Base-by-base conservation (phyloP, 495 filamentous ascomycete species). In the Glonium stellatum region DNA sequence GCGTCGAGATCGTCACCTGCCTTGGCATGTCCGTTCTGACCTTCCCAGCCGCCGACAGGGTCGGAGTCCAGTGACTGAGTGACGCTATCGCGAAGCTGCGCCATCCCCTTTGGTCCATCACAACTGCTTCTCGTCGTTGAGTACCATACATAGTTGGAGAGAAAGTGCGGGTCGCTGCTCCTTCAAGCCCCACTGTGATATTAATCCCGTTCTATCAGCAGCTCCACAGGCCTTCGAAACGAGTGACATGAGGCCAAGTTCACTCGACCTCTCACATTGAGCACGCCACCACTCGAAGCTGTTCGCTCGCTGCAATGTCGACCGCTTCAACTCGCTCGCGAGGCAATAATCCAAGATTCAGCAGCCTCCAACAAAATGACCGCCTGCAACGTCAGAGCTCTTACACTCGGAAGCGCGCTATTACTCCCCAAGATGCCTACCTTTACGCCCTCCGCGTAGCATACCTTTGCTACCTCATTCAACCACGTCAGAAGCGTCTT, bases 401-500 rank as follows among this genome's bases (percentile, higher is more conserved):
- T 49, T 68, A 72, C 63, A 73, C 75, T 44, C 73, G 61, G 19
- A 77, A 78, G 58, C 77, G 77, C 27, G 72, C 75, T 27, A 72
- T 86, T 52, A 79, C 73, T 63, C 73, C 78, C 60, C 78, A 89
- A 63, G 89, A 96, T 75, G 91, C 89, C 71, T 95, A 91, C 76
- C 86, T 83, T 41, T 95, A 86, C 71, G 90, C 91, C 62, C 84
- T 99, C 54, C 87, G 95, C 54, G 85, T 89, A 66, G 91, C 95
- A 65, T 97, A 90, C 73, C 87, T 99, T 34, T 77, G 89, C 75
- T 92, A 99, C 73, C 85, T 97, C 27, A 84, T 99, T 53, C 88
- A 95, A 67, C 93, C 95, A 62, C 87, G 90, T 65, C 81, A 87
- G 63, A 90, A 90, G 72, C 82, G 90, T 67, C 85, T 88, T 64